These are phyloP conservation scores for Saccharomycopsis synnaedendra DNA, from an alignment of 805 yeast species.

Conservation along the genomic window DNA sequence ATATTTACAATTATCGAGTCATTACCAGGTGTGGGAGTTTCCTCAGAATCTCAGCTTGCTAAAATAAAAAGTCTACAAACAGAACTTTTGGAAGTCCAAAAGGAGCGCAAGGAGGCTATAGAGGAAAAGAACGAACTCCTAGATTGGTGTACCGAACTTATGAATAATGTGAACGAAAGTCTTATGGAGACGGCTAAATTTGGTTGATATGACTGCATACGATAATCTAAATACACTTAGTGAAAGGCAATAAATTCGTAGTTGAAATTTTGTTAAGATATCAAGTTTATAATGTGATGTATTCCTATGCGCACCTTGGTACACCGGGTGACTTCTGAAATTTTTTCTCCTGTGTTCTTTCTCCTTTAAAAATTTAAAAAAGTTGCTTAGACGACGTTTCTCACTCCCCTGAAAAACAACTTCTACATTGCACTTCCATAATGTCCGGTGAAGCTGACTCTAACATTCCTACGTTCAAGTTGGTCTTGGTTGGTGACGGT, in stretches of 20 bases:
- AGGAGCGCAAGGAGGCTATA: constrained; percentile 43
- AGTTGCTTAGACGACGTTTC: not conserved
- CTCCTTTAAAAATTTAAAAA: not conserved
- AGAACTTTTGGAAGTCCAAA: constrained; percentile 52
- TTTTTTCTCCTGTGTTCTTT: not conserved
- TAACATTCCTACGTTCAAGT: constrained; percentile 86
- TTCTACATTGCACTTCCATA: not conserved
- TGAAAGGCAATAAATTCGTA: too few relatives aligned
- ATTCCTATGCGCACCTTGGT: not conserved
- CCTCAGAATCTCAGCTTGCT: constrained; percentile 60
- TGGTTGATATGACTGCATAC: not conserved
- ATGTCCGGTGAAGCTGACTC: constrained; percentile 12
- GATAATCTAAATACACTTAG: not conserved
- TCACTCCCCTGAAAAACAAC: too few relatives aligned
- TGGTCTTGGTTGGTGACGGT: constrained; percentile 99
- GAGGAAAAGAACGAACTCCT: constrained; percentile 53
- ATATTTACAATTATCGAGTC: constrained; percentile 77
- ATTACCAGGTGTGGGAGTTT: constrained; percentile 85
- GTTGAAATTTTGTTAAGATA: too few relatives aligned
- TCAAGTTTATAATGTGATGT: too few relatives aligned
- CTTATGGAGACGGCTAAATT: not conserved
- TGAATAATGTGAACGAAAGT: constrained; percentile 46
- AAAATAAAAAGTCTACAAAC: constrained; percentile 50
- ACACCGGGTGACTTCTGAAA: not conserved
- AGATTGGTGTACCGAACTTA: constrained; percentile 53